Conservation (phyloP, 805 yeast species). For the Teunomyces atbi region DNA sequence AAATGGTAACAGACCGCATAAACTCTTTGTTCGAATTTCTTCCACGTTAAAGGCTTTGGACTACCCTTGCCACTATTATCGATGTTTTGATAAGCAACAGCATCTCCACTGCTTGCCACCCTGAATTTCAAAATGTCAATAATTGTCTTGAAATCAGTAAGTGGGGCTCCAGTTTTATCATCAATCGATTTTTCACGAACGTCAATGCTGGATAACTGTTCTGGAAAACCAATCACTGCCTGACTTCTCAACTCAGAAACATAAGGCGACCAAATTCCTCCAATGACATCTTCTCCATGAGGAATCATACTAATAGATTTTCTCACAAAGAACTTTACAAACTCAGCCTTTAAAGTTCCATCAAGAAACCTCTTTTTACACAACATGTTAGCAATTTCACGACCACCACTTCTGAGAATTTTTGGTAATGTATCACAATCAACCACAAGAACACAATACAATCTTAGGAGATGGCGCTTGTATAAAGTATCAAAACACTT, state of each 20-base stretch:
- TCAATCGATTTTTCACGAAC: slow-evolving; percentile 74
- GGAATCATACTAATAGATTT: slow-evolving; percentile 65
- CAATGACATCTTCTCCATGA: slow-evolving; percentile 70
- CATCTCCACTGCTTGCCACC: slow-evolving; percentile 70
- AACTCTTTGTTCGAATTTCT: slow-evolving; percentile 71
- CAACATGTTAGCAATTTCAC: slow-evolving; percentile 89
- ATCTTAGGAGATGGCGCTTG: slow-evolving; percentile 64
- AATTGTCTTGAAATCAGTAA: slow-evolving; percentile 70
- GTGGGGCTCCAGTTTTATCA: slow-evolving; percentile 68
- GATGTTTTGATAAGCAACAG: slow-evolving; percentile 62
- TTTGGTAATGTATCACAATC: slow-evolving; percentile 82
- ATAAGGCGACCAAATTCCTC: slow-evolving; percentile 83
- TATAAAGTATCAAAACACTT: slow-evolving; percentile 43
- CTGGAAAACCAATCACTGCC: slow-evolving; percentile 60
- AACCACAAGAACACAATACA: slow-evolving; percentile 78
- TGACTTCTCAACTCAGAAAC: slow-evolving; percentile 64
- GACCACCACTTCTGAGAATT: slow-evolving; percentile 77
- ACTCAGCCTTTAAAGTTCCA: slow-evolving; percentile 77
- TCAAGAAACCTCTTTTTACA: slow-evolving; percentile 73
- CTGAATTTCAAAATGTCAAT: slow-evolving; percentile 78
- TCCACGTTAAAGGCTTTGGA: slow-evolving; percentile 59
- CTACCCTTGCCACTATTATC: slow-evolving; percentile 35
- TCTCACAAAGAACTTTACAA: slow-evolving; percentile 73
- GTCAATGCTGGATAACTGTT: slow-evolving; percentile 81
- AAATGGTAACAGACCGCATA: slow-evolving; percentile 74